Evolutionary conservation across 371 early-diverging fungal species (phyloP).

Genomic region (Rhizopus delemar): DNA sequence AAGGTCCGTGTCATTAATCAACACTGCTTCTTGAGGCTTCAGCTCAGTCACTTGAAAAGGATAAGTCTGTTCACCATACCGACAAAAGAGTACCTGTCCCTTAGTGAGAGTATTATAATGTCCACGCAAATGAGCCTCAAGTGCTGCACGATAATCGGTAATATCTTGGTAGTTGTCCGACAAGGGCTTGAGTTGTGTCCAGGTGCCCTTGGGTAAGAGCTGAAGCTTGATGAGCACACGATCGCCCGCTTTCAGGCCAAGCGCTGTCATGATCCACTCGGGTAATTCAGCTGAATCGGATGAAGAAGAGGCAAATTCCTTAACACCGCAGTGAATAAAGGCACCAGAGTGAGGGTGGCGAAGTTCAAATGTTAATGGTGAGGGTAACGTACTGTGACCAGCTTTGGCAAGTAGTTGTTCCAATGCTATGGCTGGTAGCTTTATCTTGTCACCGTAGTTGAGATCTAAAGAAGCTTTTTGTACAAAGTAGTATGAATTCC

Average conservation of each 20-base stretch:
- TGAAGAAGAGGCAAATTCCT: conserved; percentile 68
- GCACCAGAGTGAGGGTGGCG: conserved; percentile 49
- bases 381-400: conserved; percentile 44
- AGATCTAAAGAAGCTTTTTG: conserved; percentile 27
- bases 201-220: conserved; percentile 69
- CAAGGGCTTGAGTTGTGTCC: conserved; percentile 69
- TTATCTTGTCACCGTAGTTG: conserved; percentile 64
- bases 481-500: conserved; percentile 28
- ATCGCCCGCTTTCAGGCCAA: conserved; percentile 44
- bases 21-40: conserved; percentile 67
- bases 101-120: conserved; percentile 74
- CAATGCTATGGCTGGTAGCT: conserved; percentile 61
- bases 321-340: conserved; percentile 70
- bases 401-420: conserved; percentile 49
- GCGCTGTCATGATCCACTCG: conserved; percentile 54
- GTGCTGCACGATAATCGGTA: conserved; percentile 65
- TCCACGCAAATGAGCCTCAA: conserved; percentile 75
- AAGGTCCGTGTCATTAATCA: conserved; percentile 81
- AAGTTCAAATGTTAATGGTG: conserved; percentile 72
- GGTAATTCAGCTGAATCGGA: conserved; percentile 57
- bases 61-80: conserved; percentile 55
- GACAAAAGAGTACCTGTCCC: conserved; percentile 66
- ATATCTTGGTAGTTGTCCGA: conserved; percentile 63
- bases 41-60: conserved; percentile 70
- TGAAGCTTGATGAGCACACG: conserved; percentile 52